Base-by-base conservation (phyloP, 2,329 filamentous ascomycete genomes). In the Penicillium sp. region DNA sequence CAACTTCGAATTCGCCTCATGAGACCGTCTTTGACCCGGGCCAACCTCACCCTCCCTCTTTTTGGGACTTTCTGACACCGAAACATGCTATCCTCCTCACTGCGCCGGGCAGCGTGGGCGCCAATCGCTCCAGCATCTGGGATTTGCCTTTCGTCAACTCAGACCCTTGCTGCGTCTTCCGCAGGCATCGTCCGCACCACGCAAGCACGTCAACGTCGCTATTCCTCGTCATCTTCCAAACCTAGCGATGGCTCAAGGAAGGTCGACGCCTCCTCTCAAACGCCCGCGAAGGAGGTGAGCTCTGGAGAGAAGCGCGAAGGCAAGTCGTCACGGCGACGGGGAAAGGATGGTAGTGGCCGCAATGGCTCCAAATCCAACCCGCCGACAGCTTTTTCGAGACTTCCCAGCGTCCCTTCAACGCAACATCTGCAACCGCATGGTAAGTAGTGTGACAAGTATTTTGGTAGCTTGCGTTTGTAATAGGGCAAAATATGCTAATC, bases 321-420 rank as follows among this genome's bases (percentile, higher is more conserved):
- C 26, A 78, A 76, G 64, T 61, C 74, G 35, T 64, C 71, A 31
- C 73, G 73, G 61, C 73, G 77, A 60, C 71, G 73, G 49, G 72
- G 73, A 48, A 79, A 76, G 66, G 76, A 78, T 55, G 69, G 64
- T 60, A 68, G 68, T 65, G 62, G 70, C 64, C 73, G 74, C 56
- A 71, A 71, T 65, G 71, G 68, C 35, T 70, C 71, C 69, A 78
- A 77, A 67, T 73, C 75, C 56, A 76, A 68, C 59, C 75, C 78
- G 62, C 62, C 75, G 66, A 71, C 79, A 51, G 72, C 71, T 50
- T 77, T 77, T 61, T 73, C 78, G 58, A 80, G 79, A 63, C 71
- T 83, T 26, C 81, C 81, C 15, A 81, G 80, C 62, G 81, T 83
- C 31, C 81, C 81, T 47, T 82, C 80, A 21, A 82, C 81, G 46